Evolutionary conservation across 1,284 basidiomycete genomes (phyloP).

Genomic region (Moesziomyces parantarcticus): DNA sequence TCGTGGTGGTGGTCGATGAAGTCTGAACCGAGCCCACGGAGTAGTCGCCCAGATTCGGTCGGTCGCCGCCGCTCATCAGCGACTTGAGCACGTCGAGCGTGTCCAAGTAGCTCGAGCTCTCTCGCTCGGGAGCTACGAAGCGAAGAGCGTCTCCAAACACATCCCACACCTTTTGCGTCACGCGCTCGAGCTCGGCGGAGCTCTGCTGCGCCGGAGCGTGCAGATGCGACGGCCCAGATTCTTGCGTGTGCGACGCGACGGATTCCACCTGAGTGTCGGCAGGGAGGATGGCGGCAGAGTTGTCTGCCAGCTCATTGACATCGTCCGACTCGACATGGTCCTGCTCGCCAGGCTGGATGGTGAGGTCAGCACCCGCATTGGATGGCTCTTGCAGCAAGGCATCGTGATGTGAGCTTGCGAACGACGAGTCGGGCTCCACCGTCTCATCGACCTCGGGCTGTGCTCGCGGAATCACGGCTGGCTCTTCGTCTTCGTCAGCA

Average conservation of each 20-base stretch:
- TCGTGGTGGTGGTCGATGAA: conserved; percentile 24
- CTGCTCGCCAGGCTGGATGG: conserved; percentile 9
- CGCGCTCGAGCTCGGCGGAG: conserved; percentile 57
- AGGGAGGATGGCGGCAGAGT: conserved; percentile 26
- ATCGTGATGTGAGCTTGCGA: conserved; percentile 9
- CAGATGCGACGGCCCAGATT: conserved; percentile 5
- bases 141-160: conserved; percentile 60
- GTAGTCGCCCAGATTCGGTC: conserved; percentile 32
- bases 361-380: conserved; percentile 19
- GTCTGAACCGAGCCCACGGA: conserved; percentile 48
- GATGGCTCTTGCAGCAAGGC: conserved; percentile 8
- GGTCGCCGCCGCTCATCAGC: conserved; percentile 41
- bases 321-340: conserved; percentile 3
- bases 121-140: conserved; percentile 47
- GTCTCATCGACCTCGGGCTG: conserved; percentile 1
- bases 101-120: conserved; percentile 44
- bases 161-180: conserved; percentile 55
- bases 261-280: background rate
- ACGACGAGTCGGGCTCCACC: conserved; percentile 1
- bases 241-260: background rate
- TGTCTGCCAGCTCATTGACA: conserved; percentile 15
- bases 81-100: conserved; percentile 50
- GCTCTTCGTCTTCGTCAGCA: conserved; percentile 6
- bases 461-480: conserved; percentile 12
- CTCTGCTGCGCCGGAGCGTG: conserved; percentile 26